Base-by-base conservation (phyloP, 805 yeast genomes). In the Cyberlindnera bimundalis region DNA sequence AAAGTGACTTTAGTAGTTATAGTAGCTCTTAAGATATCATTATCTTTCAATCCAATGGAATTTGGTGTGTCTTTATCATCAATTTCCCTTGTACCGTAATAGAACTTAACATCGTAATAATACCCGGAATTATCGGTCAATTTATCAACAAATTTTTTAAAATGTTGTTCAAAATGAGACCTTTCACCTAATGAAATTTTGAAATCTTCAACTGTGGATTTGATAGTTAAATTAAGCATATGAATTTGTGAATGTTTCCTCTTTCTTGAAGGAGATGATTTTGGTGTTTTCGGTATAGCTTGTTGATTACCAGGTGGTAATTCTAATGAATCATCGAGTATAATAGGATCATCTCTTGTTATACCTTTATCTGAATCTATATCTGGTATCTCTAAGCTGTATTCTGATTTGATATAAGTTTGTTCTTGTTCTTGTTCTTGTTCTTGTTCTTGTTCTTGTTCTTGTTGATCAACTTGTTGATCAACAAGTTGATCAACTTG, bases 271-370 rank as follows among this genome's bases (percentile, higher is more conserved):
- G n/a, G n/a, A n/a, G n/a, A n/a, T n/a, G n/a, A n/a, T n/a, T n/a
- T n/a, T n/a, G n/a, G n/a, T n/a, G n/a, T n/a, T n/a, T n/a, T n/a
- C n/a, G n/a, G n/a, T n/a, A 21, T 6, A 10, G 32, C 33, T 18
- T 39, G 23, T 23, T 40, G 39, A 20, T 40, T 39, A 3, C 43
- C 39, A 8, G 35, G 43, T 19, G 43, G 43, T 3, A 35, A 14
- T 18, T 40, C 39, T n/a, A 35, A 11, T 8, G 39, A 27, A 13
- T 33, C 24, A 3, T 12, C 14, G n/a, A 33, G 4, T n/a, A 33
- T 23, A 13, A 32, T 19, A 5, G 29, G 28, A 13, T 38, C 33
- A 8, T 33, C 33, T 3, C 13, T 15, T 14, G 26, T 27, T 5
- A 33, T 20, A 4, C 37, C 37, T 5, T n/a, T n/a, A n/a, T n/a